Base-by-base conservation (phyloP, 116 monocot species). In the Posidonia oceanica region DNA sequence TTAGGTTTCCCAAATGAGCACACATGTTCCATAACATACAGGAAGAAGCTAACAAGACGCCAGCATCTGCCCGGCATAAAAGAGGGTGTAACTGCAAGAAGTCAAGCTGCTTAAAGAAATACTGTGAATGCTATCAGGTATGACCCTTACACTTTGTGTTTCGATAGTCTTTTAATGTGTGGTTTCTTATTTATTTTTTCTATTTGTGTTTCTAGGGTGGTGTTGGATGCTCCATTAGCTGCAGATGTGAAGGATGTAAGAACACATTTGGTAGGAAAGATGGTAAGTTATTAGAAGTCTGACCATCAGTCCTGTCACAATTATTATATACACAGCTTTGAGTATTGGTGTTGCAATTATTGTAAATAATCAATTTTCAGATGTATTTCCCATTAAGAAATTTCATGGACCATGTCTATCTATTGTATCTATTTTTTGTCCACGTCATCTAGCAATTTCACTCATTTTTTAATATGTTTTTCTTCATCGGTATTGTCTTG, bases 101-200 rank as follows among this genome's bases (percentile, higher is more conserved):
- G 62, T 96, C 96, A 41, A 87, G 76, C 70, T 96, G 96, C 62
- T 72, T 89, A 39, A 96, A 96, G 77, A 96, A 96, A 83, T 96
- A 96, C 60, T 96, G 96, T 61, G 96, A 96, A 78, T 96, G 96
- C 70, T 96, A 81, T 79, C 96, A 96, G 96, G 96, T 96, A 85
- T 71, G 68, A 15, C 12, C 36, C 36, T 15, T 37, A 14, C 39
- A 16, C 57, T 14, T 39, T 38, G 14, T 57, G 16, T 70, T 7
- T 38, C 5, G 3, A n/a, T 55, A 15, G 36, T 39, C 11, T 39
- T 36, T 68, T 52, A 52, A 36, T 55, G 14, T 41, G 11, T 16
- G 54, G 16, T 39, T 16, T 57, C 69, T 23, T 73, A 53, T 81
- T 16, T 38, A n/a, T 55, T 29, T 16, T 39, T n/a, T 4, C 36